Percentiles rank a stretch among this genome's conserved stretches.
phyloP scores from a whole-genome alignment of 2,329 filamentous ascomycete species.

The Phyllosticta ampelicida region DNA sequence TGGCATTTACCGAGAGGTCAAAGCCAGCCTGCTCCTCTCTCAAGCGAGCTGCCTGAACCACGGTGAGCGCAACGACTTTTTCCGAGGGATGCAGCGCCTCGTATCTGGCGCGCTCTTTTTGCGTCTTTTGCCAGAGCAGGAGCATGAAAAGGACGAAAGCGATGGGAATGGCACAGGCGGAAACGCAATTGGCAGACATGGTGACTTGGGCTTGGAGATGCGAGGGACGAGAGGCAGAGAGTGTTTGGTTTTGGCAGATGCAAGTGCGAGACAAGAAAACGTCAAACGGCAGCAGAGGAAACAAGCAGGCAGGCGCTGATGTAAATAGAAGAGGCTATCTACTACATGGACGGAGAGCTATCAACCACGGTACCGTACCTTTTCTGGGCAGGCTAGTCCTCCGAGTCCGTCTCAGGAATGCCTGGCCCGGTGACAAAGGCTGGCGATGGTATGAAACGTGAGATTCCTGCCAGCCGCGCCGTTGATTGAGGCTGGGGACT shows the following conservation, averaged over 20 bases:
- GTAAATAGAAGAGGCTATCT: constrained; percentile 5
- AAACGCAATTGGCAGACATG: constrained; percentile 5
- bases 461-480: background rate
- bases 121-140: constrained; percentile 3
- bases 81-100: constrained; percentile 4
- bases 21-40: constrained; percentile 8
- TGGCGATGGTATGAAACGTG: background rate
- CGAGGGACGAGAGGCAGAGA: background rate
- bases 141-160: constrained; percentile 7
- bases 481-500: background rate
- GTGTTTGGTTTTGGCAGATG: background rate
- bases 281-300: background rate
- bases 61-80: constrained; percentile 4
- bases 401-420: constrained; percentile 4
- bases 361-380: constrained; percentile 2
- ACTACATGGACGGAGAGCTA: no score
- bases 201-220: background rate
- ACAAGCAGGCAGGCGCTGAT: background rate
- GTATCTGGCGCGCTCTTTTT: constrained; percentile 5
- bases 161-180: constrained; percentile 6
- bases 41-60: constrained; percentile 3
- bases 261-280: background rate
- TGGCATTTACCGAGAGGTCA: background rate
- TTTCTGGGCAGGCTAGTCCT: background rate
- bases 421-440: background rate